These are phyloP conservation scores for Erodium maritimum DNA, from an alignment of 345 rosid genomes.

Conservation along the genomic window DNA sequence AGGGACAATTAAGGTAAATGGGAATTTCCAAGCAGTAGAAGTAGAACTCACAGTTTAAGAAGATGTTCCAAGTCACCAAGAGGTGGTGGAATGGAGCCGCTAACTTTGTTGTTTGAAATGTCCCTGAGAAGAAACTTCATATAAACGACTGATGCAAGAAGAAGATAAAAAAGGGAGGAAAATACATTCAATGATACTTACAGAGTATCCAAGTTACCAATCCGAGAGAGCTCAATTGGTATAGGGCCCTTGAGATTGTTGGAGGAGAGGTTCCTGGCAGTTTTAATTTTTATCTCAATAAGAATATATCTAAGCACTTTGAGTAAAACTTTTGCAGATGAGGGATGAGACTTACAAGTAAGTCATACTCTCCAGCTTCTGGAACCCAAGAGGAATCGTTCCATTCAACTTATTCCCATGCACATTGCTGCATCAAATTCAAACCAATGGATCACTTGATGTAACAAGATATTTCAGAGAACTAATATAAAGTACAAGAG, in stretches of 20 bases:
- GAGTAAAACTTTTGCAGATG: no score
- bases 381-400: conserved; percentile 63
- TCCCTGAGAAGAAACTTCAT: conserved; percentile 37
- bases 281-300: neutral
- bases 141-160: conserved; percentile 3
- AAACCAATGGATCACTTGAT: conserved; percentile 11
- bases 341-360: conserved; percentile 48
- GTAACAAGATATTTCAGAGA: neutral
- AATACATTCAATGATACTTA: conserved; percentile 26
- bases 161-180: conserved; percentile 4
- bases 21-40: neutral
- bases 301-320: neutral
- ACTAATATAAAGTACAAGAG: neutral
- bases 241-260: conserved; percentile 62
- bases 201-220: conserved; percentile 87
- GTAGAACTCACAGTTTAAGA: conserved; percentile 67
- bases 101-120: conserved; percentile 68
- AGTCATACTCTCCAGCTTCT: conserved; percentile 84
- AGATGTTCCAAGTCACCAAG: conserved; percentile 96
- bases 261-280: conserved; percentile 66
- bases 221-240: conserved; percentile 81
- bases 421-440: conserved; percentile 55
- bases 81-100: conserved; percentile 75
- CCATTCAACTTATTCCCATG: conserved; percentile 83
- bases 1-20: conserved; percentile 1